A percentile compares a stretch with the other conserved stretches of the same genome.
Conservation (phyloP, 2,329 filamentous ascomycete species). For the Penicillium sp. region DNA sequence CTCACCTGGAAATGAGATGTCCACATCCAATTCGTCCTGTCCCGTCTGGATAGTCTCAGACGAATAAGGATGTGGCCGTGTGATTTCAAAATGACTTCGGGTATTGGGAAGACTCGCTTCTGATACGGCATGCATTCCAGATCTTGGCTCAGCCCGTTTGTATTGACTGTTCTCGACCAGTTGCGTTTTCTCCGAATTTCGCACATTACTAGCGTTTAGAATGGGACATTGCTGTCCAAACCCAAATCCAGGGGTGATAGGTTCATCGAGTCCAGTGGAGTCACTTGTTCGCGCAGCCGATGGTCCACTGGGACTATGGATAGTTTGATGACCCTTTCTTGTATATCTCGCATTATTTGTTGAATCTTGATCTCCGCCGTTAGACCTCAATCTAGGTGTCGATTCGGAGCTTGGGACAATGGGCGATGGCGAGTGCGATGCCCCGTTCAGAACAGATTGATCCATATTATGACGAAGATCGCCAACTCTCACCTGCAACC, state of each 20-base stretch:
- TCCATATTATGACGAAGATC: background rate
- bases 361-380: background rate
- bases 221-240: background rate
- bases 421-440: background rate
- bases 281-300: background rate
- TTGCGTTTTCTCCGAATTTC: background rate
- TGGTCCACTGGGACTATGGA: background rate
- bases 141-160: background rate
- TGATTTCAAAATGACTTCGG: background rate
- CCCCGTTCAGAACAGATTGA: background rate
- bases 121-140: background rate
- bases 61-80: background rate
- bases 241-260: background rate
- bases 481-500: background rate
- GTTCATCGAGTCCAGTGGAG: background rate
- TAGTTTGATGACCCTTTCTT: background rate
- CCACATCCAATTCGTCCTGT: background rate
- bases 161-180: background rate
- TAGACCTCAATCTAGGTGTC: too few relatives aligned
- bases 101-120: background rate
- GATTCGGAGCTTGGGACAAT: background rate
- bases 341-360: background rate
- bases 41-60: background rate
- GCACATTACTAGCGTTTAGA: background rate
- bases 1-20: constrained; percentile 8